Evolutionary conservation across 192 early-diverging fungal species (phyloP).

Genomic region (Linnemannia hyalina): DNA sequence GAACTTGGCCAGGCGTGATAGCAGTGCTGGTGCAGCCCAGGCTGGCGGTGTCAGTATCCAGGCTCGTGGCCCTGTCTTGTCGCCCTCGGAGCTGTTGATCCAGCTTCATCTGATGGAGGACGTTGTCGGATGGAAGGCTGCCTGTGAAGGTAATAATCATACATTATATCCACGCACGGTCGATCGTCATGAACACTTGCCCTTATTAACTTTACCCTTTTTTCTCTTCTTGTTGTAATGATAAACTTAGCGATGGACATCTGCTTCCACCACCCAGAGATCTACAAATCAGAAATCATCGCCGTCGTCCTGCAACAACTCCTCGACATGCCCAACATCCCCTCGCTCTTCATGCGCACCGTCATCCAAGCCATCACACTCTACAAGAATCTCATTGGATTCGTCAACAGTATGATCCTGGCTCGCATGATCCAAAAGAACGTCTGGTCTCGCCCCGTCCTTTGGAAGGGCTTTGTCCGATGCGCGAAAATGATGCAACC

Average conservation of each 20-base stretch:
- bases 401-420: conserved; percentile 69
- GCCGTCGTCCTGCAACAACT: conserved; percentile 78
- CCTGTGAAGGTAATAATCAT: conserved; percentile 72
- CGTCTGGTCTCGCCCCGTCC: conserved; percentile 74
- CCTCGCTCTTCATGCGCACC: conserved; percentile 82
- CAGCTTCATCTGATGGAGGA: conserved; percentile 79
- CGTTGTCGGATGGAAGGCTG: conserved; percentile 70
- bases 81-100: conserved; percentile 78
- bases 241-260: conserved; percentile 72
- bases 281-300: conserved; percentile 78
- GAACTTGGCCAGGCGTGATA: not conserved
- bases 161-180: not conserved
- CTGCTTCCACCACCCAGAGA: conserved; percentile 75
- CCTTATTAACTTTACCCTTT: not conserved
- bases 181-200: not conserved
- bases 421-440: conserved; percentile 72
- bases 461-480: conserved; percentile 85
- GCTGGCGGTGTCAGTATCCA: not conserved
- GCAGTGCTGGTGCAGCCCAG: not conserved
- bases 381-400: conserved; percentile 71
- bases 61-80: conserved; percentile 48
- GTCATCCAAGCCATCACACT: conserved; percentile 77
- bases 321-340: conserved; percentile 73
- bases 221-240: not conserved
- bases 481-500: conserved; percentile 68